A percentile compares a stretch with the other conserved stretches of the same genome.
phyloP scores from a whole-genome alignment of 768 basidiomycete genomes.

The Pleurotus djamor region DNA sequence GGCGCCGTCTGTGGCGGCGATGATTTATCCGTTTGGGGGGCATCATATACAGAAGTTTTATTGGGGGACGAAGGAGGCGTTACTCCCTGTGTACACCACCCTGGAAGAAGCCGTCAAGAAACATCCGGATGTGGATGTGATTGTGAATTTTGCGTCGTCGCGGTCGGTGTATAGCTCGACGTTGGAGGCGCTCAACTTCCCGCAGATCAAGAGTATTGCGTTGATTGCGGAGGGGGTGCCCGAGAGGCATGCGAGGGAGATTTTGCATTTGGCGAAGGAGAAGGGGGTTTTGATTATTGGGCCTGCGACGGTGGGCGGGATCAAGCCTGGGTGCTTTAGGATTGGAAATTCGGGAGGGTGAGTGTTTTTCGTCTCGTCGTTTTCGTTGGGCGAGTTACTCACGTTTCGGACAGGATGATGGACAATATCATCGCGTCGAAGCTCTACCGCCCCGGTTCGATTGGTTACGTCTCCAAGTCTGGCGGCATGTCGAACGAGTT shows the following conservation, averaged over 20 bases:
- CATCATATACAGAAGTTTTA: slow-evolving; percentile 99
- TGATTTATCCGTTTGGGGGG: slow-evolving; percentile 99
- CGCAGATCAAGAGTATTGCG: slow-evolving; percentile 65
- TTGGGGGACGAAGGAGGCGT: slow-evolving; percentile 99
- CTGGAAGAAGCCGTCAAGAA: slow-evolving; percentile 90
- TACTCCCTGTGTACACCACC: slow-evolving; percentile 95
- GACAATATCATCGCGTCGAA: slow-evolving; percentile 99
- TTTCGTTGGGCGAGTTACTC: neutral
- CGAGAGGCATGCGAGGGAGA: slow-evolving; percentile 95
- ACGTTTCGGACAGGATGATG: slow-evolving; percentile 75
- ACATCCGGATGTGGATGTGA: slow-evolving; percentile 95
- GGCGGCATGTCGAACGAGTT: slow-evolving; percentile 99
- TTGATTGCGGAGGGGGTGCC: slow-evolving; percentile 99
- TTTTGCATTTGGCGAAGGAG: slow-evolving; percentile 83
- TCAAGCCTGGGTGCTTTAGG: slow-evolving; percentile 99
- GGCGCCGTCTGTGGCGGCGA: slow-evolving; percentile 92
- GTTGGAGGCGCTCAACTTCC: slow-evolving; percentile 77
- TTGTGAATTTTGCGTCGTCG: slow-evolving; percentile 96
- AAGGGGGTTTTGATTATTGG: slow-evolving; percentile 90
- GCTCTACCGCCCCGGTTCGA: slow-evolving; percentile 95
- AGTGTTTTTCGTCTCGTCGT: slow-evolving; percentile 16
- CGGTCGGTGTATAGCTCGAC: slow-evolving; percentile 95
- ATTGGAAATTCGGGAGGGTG: slow-evolving; percentile 98
- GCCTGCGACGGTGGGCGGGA: slow-evolving; percentile 98
- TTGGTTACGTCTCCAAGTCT: slow-evolving; percentile 99